Evolutionary conservation across 176 grass and related monocot genomes (phyloP).

Genomic region (Pontederia crassipes): DNA sequence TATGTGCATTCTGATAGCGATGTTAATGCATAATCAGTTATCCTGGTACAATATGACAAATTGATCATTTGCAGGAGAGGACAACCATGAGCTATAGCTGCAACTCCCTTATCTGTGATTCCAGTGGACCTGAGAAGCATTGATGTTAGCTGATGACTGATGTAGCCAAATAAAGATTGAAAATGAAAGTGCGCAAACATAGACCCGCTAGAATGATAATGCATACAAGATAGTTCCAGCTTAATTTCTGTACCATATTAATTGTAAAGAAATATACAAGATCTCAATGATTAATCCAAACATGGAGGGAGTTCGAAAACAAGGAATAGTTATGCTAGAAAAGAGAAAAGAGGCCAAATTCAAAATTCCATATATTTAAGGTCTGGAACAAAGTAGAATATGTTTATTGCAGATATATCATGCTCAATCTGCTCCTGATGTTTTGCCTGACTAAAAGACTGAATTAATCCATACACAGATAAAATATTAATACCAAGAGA

Average conservation of each 20-base stretch:
- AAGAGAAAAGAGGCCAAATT: no score
- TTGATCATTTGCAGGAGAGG: slow-evolving; percentile 52
- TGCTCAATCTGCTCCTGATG: no score
- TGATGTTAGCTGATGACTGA: slow-evolving; percentile 13
- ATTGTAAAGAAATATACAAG: no score
- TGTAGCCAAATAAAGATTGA: slow-evolving; percentile 2
- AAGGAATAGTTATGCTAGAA: no score
- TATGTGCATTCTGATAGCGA: slow-evolving; percentile 52
- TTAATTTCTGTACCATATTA: neutral
- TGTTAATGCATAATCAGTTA: slow-evolving; percentile 40
- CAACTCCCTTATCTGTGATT: slow-evolving; percentile 59
- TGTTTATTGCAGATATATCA: no score
- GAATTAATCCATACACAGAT: neutral
- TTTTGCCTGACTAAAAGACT: no score
- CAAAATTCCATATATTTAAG: no score
- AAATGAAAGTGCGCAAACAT: neutral
- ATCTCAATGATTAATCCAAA: no score
- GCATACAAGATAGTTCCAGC: neutral
- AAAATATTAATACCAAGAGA: neutral
- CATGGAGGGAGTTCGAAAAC: no score
- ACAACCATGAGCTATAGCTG: slow-evolving; percentile 45
- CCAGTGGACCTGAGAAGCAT: slow-evolving; percentile 45
- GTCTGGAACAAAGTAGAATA: no score
- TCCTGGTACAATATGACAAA: slow-evolving; percentile 34
- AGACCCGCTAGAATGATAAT: neutral